Evolutionary conservation across 495 filamentous ascomycete species (phyloP), one percentile per base, ranked within the genome.

Genomic region (Penicillium riverlandense): DNA sequence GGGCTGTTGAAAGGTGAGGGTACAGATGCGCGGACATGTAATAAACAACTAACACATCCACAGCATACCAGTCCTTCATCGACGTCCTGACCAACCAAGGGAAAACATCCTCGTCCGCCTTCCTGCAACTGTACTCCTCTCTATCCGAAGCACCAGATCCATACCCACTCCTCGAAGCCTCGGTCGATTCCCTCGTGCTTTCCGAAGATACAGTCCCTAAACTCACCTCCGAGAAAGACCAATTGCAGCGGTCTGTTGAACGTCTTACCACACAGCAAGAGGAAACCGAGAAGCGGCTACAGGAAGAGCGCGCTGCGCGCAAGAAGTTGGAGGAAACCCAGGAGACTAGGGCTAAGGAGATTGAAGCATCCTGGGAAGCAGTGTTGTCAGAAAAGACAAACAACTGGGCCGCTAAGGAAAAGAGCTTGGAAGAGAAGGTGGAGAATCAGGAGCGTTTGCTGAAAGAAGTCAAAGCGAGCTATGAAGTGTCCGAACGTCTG

Each of bases 361-460:
- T 95, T 15, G 92, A 97, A 63, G 66, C 75, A 8, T 91, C 90
- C 2, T 97, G 92, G 91, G 76, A 83, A 8, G 88, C 86, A 12
- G 90, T 96, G n/a, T 62, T 99, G 29, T 78, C 83, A 29, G 92
- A 99, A 72, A 96, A 96, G 67, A 82, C 88, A 48, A 88, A 90
- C 57, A 97, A 97, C 57, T 97, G 92, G 92, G 80, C 85, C 45
- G 85, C 90, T 29, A 97, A 95, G 61, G 92, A 99, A 71, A 86
- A 85, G 62, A 85, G 77, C 34, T 67, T 96, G 34, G 88, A 92
- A 54, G 91, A 96, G 50, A 96, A 96, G 61, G 72, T 95, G 14
- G 92, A 95, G 59, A 91, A 84, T 52, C 92, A 97, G 58, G 92
- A 99, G 29, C 82, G 89, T 7, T 67, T 97, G 34, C 63, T 99